Conservation (phyloP, 2,329 filamentous ascomycete species). For the Sporothrix humicola region DNA sequence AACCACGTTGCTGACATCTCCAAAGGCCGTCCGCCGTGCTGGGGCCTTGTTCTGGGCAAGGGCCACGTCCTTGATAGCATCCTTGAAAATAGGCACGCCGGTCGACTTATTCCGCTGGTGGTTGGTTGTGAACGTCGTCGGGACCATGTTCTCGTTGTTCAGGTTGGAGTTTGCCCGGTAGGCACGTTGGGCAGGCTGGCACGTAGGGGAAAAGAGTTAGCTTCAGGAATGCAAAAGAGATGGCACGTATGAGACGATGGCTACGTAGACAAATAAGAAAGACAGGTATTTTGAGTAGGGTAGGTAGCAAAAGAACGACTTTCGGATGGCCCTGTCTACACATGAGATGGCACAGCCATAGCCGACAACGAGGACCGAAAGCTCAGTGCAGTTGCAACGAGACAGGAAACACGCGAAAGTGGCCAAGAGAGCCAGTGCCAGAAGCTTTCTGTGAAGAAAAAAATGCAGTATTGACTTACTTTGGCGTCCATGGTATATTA, state of each 20-base stretch:
- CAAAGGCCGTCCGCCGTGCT: constrained; percentile 79
- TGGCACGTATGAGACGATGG: background rate
- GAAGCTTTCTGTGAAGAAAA: too few relatives aligned
- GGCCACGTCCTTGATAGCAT: constrained; percentile 51
- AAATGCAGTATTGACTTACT: constrained; percentile 4
- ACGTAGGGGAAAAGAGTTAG: constrained; percentile 32
- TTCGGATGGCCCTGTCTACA: too few relatives aligned
- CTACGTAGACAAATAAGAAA: background rate
- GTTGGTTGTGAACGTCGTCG: constrained; percentile 61
- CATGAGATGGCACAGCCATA: too few relatives aligned
- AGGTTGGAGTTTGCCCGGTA: constrained; percentile 53
- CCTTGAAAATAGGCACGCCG: constrained; percentile 60
- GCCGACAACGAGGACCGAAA: too few relatives aligned
- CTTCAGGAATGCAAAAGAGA: background rate
- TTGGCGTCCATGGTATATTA: constrained; percentile 29
- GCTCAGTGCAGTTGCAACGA: too few relatives aligned
- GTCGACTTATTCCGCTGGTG: constrained; percentile 86
- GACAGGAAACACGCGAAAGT: too few relatives aligned
- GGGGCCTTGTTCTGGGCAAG: constrained; percentile 65
- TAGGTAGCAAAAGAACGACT: too few relatives aligned
- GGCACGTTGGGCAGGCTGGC: constrained; percentile 71
- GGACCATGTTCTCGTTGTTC: constrained; percentile 75
- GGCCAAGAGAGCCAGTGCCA: too few relatives aligned
- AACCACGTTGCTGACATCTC: constrained; percentile 77
- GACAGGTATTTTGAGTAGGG: background rate